Percentiles rank a stretch among this genome's conserved stretches.
phyloP scores from a whole-genome alignment of 306 rosid species.

The Malus fusca region DNA sequence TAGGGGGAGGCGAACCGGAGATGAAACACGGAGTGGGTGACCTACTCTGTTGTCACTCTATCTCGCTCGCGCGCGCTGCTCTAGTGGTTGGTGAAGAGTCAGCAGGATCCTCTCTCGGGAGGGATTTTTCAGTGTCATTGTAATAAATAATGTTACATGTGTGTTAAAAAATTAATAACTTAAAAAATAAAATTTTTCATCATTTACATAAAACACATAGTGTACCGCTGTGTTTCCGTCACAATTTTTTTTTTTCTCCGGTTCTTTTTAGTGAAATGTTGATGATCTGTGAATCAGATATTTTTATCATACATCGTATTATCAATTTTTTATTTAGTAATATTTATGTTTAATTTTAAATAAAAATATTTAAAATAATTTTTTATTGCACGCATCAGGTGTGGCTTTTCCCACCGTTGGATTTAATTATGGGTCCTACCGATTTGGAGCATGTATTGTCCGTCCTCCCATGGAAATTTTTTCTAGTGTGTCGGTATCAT shows the following conservation, averaged over 20 bases:
- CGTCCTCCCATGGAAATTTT: too few species aligned
- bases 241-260: fast-evolving
- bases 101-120: too few species aligned
- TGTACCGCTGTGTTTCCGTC: too few species aligned
- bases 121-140: too few species aligned
- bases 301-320: fast-evolving
- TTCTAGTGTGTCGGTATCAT: too few species aligned
- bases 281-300: fast-evolving
- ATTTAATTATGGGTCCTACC: not conserved
- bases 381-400: not conserved
- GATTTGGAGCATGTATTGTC: not conserved
- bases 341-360: too few species aligned
- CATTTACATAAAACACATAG: too few species aligned
- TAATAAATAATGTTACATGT: too few species aligned
- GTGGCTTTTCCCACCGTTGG: not conserved
- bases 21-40: slow-evolving; percentile 16
- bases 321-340: fast-evolving
- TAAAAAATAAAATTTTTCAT: too few species aligned
- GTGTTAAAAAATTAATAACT: too few species aligned
- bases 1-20: slow-evolving; percentile 2
- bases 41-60: not conserved
- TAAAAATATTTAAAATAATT: too few species aligned
- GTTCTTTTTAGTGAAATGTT: too few species aligned
- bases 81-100: not conserved
- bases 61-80: not conserved